A percentile compares a stretch with the other conserved stretches of the same genome.
These are phyloP conservation scores for Drosera capensis DNA, from an alignment of 148 eudicot genomes.

Conservation along the genomic window DNA sequence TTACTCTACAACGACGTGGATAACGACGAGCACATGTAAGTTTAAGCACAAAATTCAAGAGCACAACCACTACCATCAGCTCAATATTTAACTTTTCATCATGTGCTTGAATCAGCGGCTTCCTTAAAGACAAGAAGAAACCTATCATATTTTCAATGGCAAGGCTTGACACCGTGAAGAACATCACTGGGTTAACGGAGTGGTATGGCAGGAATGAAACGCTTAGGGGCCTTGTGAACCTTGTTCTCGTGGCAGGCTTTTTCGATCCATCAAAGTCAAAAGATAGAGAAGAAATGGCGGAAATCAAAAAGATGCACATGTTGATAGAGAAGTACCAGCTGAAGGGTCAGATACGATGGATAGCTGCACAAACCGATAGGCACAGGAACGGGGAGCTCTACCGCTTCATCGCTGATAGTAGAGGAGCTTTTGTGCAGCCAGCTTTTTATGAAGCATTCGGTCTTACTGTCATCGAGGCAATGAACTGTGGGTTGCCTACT, in stretches of 20 bases:
- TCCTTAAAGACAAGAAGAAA: constrained; percentile 33
- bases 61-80: not conserved
- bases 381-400: constrained; percentile 44
- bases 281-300: constrained; percentile 55
- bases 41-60: not conserved
- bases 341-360: constrained; percentile 59
- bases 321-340: constrained; percentile 38
- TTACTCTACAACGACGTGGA: constrained; percentile 29
- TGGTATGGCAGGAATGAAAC: constrained; percentile 44
- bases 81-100: not conserved
- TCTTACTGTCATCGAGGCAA: constrained; percentile 53
- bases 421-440: constrained; percentile 63
- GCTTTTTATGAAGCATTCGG: too few relatives aligned
- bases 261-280: constrained; percentile 51
- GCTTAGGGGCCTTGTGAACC: constrained; percentile 36
- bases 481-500: constrained; percentile 58
- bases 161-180: constrained; percentile 59
- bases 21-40: constrained; percentile 44
- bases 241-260: constrained; percentile 44
- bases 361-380: constrained; percentile 55
- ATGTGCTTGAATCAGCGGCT: constrained; percentile 30
- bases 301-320: constrained; percentile 41
- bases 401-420: constrained; percentile 42
- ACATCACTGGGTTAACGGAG: constrained; percentile 42
- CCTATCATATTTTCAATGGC: constrained; percentile 68